Base-by-base conservation (phyloP, 331 rosid genomes). In the Stylosanthes scabra region DNA sequence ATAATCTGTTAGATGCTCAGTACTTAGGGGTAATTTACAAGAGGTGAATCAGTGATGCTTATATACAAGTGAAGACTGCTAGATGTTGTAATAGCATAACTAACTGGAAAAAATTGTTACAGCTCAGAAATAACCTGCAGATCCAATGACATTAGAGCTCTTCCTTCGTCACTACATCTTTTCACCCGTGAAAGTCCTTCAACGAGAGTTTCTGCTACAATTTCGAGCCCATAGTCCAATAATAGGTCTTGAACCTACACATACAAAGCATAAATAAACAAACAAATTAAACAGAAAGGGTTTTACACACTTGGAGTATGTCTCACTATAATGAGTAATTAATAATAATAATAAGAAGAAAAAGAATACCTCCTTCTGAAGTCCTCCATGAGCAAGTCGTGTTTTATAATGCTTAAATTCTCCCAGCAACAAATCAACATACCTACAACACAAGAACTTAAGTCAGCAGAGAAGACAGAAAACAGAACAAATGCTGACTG, bases 391-490 rank as follows among this genome's bases (percentile, higher is more conserved):
- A 83, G 83, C 91, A 70, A 95, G 89, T 78, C 96, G 88, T 20
- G 99, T 95, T 83, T 90, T 92, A 77, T 84, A 95, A 84, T 92
- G 99, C 91, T 95, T 95, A 81, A 95, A 95, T 80, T 95, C 99
- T 61, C 99, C 99, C 88, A 95, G 82, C 77, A 95, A 78, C 87
- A 92, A 82, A 82, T 95, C 99, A 71, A 95, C 97, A 47, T 95
- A 95, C 85, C 99, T 95, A 78, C 64, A 68, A 68, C 59, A 74
- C 77, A 83, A 79, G 54, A 72, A 75, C 50, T 79, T 59, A 74
- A 73, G 80, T 88, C 80, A 88, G 72, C 74, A 81, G 8, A 29
- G 55, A 51, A 61, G 54, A 65, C 15, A 42, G 45, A 65, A 79
- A 4, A 59, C 65, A 56, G 72, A 34, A 34, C 67, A 28, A 60